Percentiles rank a stretch among this genome's conserved stretches.
Conservation (phyloP, 345 rosid species). For the Eucalyptus curtisii region DNA sequence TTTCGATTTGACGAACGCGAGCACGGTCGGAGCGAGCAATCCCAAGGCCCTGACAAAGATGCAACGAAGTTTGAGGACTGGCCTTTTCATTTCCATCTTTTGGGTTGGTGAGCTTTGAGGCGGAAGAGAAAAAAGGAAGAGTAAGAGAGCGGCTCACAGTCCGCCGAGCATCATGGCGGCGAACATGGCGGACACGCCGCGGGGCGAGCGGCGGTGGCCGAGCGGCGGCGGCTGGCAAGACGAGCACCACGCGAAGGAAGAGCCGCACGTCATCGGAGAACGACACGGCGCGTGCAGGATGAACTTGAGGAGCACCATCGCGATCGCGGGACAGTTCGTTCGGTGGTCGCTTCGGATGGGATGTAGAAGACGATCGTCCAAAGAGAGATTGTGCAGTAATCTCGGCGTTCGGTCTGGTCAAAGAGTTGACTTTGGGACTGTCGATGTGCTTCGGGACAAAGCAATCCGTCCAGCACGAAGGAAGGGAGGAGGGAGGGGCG, state of each 20-base stretch:
- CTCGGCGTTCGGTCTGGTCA: background rate
- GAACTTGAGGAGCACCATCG: background rate
- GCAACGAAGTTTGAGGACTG: background rate
- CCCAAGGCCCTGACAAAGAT: background rate
- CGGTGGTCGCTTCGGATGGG: background rate
- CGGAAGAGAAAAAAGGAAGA: background rate
- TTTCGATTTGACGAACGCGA: background rate
- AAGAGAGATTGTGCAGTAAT: background rate
- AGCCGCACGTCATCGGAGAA: background rate
- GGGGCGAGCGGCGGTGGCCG: background rate
- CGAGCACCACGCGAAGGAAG: background rate
- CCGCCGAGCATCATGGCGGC: background rate
- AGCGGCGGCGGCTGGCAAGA: background rate
- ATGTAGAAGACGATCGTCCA: background rate
- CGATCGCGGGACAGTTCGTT: rapidly evolving
- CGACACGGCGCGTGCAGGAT: background rate
- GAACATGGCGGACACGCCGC: background rate
- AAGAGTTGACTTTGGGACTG: background rate
- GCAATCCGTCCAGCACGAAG: background rate
- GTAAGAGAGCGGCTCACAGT: background rate
- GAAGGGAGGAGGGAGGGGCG: too few species aligned
- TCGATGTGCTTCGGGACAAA: background rate
- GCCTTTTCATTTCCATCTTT: background rate
- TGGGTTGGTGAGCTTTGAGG: background rate
- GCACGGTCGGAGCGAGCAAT: background rate